phyloP scores from a whole-genome alignment of 495 filamentous ascomycete species.

The Xylaria cubensis region DNA sequence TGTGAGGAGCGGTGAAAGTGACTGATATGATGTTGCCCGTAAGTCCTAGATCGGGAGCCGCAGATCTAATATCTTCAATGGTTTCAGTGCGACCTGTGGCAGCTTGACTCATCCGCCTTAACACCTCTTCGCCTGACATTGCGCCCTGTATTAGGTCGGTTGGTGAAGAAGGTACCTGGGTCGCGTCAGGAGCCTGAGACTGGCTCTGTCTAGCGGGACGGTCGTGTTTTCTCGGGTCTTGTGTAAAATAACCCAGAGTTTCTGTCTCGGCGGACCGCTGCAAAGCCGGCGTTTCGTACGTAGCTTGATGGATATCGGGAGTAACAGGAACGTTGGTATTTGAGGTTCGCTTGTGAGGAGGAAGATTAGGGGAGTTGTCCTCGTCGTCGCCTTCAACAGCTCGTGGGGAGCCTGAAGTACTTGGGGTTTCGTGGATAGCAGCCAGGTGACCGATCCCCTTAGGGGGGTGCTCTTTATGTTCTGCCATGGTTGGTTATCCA shows the following conservation, averaged over 20 bases:
- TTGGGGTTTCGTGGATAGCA: constrained; percentile 37
- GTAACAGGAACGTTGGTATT: constrained; percentile 56
- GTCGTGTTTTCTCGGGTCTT: constrained; percentile 39
- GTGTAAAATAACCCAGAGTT: constrained; percentile 50
- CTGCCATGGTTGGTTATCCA: constrained; percentile 44
- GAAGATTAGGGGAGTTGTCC: constrained; percentile 37
- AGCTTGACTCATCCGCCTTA: constrained; percentile 67
- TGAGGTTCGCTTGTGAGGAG: constrained; percentile 42
- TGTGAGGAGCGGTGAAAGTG: constrained; percentile 84
- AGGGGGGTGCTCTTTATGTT: constrained; percentile 38
- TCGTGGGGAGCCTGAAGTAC: constrained; percentile 38
- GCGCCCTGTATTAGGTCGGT: constrained; percentile 58
- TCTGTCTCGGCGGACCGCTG: constrained; percentile 31
- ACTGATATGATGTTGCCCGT: constrained; percentile 87
- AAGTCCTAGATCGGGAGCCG: constrained; percentile 71
- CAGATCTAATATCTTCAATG: constrained; percentile 61
- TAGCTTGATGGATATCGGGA: constrained; percentile 51
- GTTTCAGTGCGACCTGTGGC: constrained; percentile 53
- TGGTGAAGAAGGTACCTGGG: constrained; percentile 44
- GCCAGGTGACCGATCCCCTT: constrained; percentile 41
- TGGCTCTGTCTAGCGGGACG: constrained; percentile 21
- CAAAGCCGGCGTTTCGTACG: constrained; percentile 41
- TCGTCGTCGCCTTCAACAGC: constrained; percentile 21
- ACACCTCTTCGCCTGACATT: constrained; percentile 63
- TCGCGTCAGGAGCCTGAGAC: constrained; percentile 24